Evolutionary conservation across 768 basidiomycete genomes (phyloP).

Genomic region (Russula brevipes): DNA sequence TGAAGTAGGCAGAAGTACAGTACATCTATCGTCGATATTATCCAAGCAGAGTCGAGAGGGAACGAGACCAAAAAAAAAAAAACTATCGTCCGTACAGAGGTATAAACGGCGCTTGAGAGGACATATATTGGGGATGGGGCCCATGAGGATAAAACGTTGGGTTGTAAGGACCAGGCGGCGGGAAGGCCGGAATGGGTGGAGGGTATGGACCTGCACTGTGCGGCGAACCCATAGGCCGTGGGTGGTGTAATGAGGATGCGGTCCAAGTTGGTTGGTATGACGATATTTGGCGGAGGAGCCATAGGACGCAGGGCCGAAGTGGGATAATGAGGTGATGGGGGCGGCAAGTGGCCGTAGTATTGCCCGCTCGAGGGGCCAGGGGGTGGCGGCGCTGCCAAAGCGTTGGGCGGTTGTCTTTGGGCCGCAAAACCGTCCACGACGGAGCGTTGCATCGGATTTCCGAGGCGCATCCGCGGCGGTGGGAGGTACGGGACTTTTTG

Average conservation of each 20-base stretch:
- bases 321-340: background rate
- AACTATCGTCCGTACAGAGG: conserved; percentile 10
- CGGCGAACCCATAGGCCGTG: background rate
- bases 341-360: background rate
- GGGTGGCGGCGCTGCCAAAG: background rate
- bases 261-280: background rate
- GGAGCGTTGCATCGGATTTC: background rate
- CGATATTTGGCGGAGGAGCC: background rate
- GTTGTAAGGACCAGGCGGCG: background rate
- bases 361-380: background rate
- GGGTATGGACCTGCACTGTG: background rate
- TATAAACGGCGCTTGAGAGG: background rate
- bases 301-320: background rate
- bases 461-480: conserved; percentile 14
- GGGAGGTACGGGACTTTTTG: conserved; percentile 9
- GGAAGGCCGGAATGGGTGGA: background rate
- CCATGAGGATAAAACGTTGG: background rate
- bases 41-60: background rate
- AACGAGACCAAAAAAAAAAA: background rate
- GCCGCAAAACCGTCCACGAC: background rate
- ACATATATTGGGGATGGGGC: background rate
- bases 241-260: background rate
- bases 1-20: background rate
- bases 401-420: background rate
- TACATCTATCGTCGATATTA: background rate